Base-by-base conservation (phyloP, 2,329 filamentous ascomycete species). In the Septoria petroselini region DNA sequence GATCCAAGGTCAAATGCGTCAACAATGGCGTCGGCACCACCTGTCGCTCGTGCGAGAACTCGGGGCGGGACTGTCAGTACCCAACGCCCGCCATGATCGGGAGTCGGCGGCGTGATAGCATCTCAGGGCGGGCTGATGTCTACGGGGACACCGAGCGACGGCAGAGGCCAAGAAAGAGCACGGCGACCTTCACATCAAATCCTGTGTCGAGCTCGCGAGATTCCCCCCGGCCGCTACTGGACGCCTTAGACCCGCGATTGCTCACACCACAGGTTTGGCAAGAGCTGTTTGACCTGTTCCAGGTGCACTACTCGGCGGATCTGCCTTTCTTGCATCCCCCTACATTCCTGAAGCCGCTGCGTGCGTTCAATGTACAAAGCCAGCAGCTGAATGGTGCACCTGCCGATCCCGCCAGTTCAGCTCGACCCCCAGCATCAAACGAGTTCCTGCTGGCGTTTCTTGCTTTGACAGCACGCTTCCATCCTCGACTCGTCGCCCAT, bases 1-100 rank as follows among this genome's bases (percentile, higher is more conserved):
- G 82, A 62, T 89, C 86, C 66, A 94, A 93, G 71, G 88, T 91
- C 66, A 91, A 91, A 70, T 94, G 88, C 72, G 82, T 88, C 68
- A 93, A 93, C 70, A 79, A 80, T 59, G 86, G 86, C 53, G 79
- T 84, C 50, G 79, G 80, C 54, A 83, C 82, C 12, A 81, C 80
- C 12, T 94, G 88, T 72, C 82, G 86, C 55, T 82, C 83, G 9
- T 94, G 88, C 66, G 80, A 85, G 64, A 82, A 82, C 52, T 81
- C 81, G 42, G 82, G 83, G 37, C 80, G 86, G 64, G 80, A 87
- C 52, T 93, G 88, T 65, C 79, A 79, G 54, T 89, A 90, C 67
- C 85, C 86, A 7, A 73, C 81, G 25, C 72, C 76, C 5, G 69
- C 70, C 11, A 61, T 68, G 23, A 65, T 68, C 12, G 67, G 65